A percentile compares a stretch with the other conserved stretches of the same genome.
Evolutionary conservation across 2,329 filamentous ascomycete species (phyloP).

Genomic region (Aspergillus transmontanensis): DNA sequence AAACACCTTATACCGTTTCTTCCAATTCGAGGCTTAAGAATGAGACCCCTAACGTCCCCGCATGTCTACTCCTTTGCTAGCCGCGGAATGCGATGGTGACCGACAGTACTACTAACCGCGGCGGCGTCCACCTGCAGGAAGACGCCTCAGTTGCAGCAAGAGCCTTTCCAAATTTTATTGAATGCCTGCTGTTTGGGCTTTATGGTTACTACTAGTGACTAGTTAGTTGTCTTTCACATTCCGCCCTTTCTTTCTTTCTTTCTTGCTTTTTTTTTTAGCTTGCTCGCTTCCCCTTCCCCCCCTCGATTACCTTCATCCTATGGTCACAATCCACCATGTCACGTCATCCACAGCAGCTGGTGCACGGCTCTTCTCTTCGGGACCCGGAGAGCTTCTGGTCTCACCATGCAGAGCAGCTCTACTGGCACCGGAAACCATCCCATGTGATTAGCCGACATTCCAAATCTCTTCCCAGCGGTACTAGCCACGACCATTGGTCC

Average conservation of each 20-base stretch:
- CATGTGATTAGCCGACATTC: conserved; percentile 61
- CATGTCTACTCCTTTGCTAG: neutral
- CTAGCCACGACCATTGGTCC: conserved; percentile 75
- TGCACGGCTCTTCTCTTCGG: conserved; percentile 61
- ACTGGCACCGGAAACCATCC: conserved; percentile 78
- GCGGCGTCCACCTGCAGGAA: neutral
- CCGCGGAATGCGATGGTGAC: conserved; percentile 7
- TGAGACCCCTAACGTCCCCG: neutral
- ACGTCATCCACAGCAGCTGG: conserved; percentile 50
- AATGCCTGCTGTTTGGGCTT: neutral
- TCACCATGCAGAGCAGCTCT: conserved; percentile 70
- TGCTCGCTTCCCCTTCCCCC: neutral
- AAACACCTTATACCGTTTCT: neutral
- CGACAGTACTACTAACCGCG: neutral
- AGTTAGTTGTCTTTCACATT: neutral
- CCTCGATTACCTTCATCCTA: neutral
- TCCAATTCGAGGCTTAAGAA: neutral
- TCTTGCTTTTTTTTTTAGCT: neutral
- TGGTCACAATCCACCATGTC: conserved; percentile 21
- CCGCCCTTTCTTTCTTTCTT: no score
- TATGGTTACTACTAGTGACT: neutral
- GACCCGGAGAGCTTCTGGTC: conserved; percentile 75
- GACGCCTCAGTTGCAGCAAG: neutral
- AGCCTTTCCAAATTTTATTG: neutral
- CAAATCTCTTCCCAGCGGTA: conserved; percentile 63